Base-by-base conservation (phyloP, 179 eudicot species). In the Spinacia oleracea region DNA sequence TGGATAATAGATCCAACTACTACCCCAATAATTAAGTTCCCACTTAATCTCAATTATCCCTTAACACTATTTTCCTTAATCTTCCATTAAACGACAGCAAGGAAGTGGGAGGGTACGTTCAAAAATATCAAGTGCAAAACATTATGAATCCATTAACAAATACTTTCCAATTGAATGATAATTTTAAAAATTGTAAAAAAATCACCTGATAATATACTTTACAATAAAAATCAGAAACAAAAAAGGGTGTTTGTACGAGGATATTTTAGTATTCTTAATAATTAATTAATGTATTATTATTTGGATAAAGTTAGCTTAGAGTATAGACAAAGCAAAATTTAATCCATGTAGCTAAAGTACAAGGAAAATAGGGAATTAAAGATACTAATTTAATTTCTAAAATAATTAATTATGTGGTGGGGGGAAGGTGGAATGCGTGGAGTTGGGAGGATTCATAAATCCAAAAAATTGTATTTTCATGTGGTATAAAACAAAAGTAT, bases 401-500 rank as follows among this genome's bases (percentile, higher is more conserved):
- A n/a, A n/a, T n/a, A n/a, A n/a, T 38, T 59, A 60, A 46, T 38
- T 16, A 43, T 45, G 50, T 72, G 45, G 72, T 62, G 35, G 18
- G 62, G 59, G 75, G 14, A 32, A 31, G 38, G 76, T 45, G 56
- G 70, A 78, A 35, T 78, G 75, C 81, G 72, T 78, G 81, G 77
- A 59, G 50, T 64, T 46, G 46, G 72, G 72, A 42, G 59, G 69
- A 72, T 71, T 60, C 71, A 62, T 48, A 78, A 59, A 76, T 6
- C 56, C 15, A 1, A 53, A 59, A 58, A 7, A 4, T 46, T 63
- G 20, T 46, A 63, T 63, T 72, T 63, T 72, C 65, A 73, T 72
- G 77, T 73, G 81, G 73, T 34, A 62, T 79, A n/a, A 79, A 79
- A 72, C 73, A 63, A 79, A 73, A 79, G 81, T 51, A n/a, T 46